Conservation (phyloP, 2,329 filamentous ascomycete species). For the Aureobasidium sp. region DNA sequence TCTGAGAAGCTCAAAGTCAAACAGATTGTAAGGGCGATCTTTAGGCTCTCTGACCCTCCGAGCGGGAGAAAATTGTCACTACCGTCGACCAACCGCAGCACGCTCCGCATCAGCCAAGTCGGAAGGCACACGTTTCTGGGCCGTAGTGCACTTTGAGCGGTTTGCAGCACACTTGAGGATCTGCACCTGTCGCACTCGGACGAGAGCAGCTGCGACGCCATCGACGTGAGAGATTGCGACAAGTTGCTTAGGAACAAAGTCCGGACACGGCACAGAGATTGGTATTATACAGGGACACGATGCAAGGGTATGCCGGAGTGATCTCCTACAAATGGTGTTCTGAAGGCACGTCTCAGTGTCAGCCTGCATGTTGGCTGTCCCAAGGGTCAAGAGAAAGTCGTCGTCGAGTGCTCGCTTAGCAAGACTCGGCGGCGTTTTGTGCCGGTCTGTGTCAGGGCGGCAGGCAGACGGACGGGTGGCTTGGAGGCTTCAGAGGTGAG, state of each 20-base stretch:
- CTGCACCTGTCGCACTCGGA: not conserved
- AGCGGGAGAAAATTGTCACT: not conserved
- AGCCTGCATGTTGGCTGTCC: not conserved
- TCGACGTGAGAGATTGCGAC: not conserved
- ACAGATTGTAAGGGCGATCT: not conserved
- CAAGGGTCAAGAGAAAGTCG: not conserved
- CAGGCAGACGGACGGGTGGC: not conserved
- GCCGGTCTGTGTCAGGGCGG: not conserved
- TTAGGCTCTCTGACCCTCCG: not conserved
- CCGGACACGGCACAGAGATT: not conserved
- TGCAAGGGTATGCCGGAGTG: not conserved
- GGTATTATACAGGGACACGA: not conserved
- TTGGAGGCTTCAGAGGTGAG: not conserved
- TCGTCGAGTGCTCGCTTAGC: not conserved
- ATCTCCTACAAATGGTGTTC: not conserved
- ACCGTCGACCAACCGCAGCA: not conserved
- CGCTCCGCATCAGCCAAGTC: not conserved
- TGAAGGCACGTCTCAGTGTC: not conserved
- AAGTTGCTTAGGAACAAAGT: not conserved
- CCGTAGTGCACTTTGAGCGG: not conserved
- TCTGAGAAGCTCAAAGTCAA: not conserved
- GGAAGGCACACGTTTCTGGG: not conserved
- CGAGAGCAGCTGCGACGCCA: not conserved
- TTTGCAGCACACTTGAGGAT: not conserved
- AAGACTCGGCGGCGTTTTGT: not conserved